Percentiles rank a stretch among this genome's conserved stretches.
Evolutionary conservation across 305 asterid species (phyloP).

Genomic region (Petunia hybrid): DNA sequence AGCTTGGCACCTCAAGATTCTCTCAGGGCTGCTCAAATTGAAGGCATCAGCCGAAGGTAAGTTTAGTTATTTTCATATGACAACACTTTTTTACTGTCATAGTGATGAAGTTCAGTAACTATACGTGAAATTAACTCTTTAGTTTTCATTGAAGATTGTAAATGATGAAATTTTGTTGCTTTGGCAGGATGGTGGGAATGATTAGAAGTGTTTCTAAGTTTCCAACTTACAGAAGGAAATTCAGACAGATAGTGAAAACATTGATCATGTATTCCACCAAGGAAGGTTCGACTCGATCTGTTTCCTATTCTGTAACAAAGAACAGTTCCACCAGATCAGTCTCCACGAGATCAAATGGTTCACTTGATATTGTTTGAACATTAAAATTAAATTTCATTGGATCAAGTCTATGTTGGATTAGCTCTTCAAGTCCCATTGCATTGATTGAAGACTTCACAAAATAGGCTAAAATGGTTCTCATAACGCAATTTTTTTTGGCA

Average conservation of each 20-base stretch:
- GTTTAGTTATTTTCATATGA: neutral
- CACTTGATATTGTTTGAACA: conserved; percentile 63
- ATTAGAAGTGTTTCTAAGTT: conserved; percentile 64
- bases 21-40: conserved; percentile 86
- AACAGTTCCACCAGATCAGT: conserved; percentile 33
- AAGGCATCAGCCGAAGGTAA: conserved; percentile 87
- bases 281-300: conserved; percentile 49
- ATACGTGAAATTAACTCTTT: too few species aligned
- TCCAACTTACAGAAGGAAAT: conserved; percentile 84
- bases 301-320: conserved; percentile 42
- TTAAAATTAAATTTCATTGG: neutral
- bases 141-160: neutral
- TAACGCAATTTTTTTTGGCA: neutral
- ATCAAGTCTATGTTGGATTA: neutral
- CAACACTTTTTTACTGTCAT: too few species aligned
- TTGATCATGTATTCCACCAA: conserved; percentile 50
- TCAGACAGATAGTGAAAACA: conserved; percentile 78
- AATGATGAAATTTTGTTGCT: neutral
- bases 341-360: conserved; percentile 47
- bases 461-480: neutral
- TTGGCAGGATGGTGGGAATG: conserved; percentile 86
- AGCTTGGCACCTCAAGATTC: conserved; percentile 62
- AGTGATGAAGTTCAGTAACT: too few species aligned
- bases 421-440: too few species aligned
- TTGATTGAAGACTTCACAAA: neutral